Percentiles rank a stretch among this genome's conserved stretches.
Evolutionary conservation across 352 stramenopile genomes (phyloP).

Genomic region (Pelagophyceae sp.): DNA sequence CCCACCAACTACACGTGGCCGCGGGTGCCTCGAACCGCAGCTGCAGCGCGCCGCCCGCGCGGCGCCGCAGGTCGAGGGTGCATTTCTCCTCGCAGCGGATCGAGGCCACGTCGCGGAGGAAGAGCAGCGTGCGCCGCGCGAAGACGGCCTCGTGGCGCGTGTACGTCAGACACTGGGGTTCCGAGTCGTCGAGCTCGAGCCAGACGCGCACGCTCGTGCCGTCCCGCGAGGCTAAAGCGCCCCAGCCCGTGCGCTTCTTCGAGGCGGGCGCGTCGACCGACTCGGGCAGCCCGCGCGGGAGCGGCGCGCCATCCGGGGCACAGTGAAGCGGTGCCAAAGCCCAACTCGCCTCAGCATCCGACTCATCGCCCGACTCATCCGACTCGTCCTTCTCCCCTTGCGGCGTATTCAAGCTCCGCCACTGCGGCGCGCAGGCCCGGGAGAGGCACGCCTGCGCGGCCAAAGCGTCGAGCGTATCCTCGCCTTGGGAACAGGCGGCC

Average conservation of each 20-base stretch:
- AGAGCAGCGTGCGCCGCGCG: background rate
- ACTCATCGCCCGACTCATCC: no score
- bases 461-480: no score
- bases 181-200: background rate
- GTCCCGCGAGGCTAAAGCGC: background rate
- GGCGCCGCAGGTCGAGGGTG: background rate
- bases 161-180: background rate
- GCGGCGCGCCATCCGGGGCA: no score
- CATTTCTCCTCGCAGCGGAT: constrained; percentile 5
- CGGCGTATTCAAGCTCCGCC: no score
- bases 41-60: background rate
- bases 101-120: background rate
- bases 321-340: no score
- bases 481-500: no score
- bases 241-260: constrained; percentile 2
- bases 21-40: constrained; percentile 3
- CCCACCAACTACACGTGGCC: background rate
- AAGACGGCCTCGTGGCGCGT: background rate
- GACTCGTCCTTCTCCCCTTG: no score
- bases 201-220: background rate
- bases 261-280: no score
- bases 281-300: background rate
- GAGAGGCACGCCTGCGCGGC: no score
- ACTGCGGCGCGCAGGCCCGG: no score
- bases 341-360: no score